Percentiles rank a stretch among this genome's conserved stretches.
Evolutionary conservation across 2,329 filamentous ascomycete species (phyloP).

Genomic region (Diplodia mutila): DNA sequence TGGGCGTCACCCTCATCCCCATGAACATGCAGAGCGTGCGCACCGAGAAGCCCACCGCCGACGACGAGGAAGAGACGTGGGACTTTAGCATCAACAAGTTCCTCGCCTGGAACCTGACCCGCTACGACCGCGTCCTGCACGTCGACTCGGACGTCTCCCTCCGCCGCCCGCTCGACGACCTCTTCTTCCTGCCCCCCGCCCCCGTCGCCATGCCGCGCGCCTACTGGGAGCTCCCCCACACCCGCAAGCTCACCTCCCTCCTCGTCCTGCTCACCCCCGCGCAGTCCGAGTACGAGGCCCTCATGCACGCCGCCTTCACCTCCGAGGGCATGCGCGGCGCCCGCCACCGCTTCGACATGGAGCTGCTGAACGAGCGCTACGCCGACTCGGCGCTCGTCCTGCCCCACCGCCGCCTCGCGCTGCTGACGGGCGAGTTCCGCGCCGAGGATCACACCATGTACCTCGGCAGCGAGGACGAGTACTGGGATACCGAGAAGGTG

Average conservation of each 20-base stretch:
- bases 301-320: conserved; percentile 35
- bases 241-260: conserved; percentile 57
- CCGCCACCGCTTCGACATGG: conserved; percentile 64
- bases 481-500: conserved; percentile 62
- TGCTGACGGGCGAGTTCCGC: conserved; percentile 67
- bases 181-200: conserved; percentile 67
- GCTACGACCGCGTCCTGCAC: conserved; percentile 62
- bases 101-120: conserved; percentile 68
- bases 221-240: conserved; percentile 64
- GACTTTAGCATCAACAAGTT: conserved; percentile 69
- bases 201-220: conserved; percentile 70
- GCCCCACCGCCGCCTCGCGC: conserved; percentile 65
- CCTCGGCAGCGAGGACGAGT: conserved; percentile 56
- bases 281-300: conserved; percentile 51
- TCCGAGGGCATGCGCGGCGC: conserved; percentile 26
- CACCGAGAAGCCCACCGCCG: conserved; percentile 26
- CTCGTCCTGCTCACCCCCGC: conserved; percentile 66
- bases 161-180: conserved; percentile 67
- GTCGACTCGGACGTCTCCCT: conserved; percentile 68
- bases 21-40: conserved; percentile 47
- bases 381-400: conserved; percentile 62
- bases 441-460: conserved; percentile 56
- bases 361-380: conserved; percentile 67
- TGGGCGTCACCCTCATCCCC: conserved; percentile 55
- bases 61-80: conserved; percentile 52